These are phyloP conservation scores for Excoecaria cochinchinensis DNA, from an alignment of 345 rosid species.

Conservation along the genomic window DNA sequence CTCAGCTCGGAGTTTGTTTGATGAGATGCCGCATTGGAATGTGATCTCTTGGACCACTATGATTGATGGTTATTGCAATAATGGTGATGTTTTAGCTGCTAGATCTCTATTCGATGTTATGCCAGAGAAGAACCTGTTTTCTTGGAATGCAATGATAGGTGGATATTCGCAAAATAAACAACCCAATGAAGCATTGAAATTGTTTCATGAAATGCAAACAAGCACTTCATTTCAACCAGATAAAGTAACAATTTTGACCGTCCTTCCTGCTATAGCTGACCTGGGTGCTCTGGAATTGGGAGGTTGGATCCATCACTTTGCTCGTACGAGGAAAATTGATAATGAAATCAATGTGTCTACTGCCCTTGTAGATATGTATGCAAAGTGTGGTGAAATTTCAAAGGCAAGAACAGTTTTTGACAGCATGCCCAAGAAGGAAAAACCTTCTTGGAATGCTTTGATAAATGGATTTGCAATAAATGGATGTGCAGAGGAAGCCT, in stretches of 20 bases:
- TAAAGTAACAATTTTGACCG: conserved; percentile 57
- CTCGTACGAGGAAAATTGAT: conserved; percentile 49
- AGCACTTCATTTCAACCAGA: conserved; percentile 55
- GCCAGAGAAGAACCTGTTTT: conserved; percentile 61
- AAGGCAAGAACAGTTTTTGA: conserved; percentile 50
- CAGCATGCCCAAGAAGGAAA: conserved; percentile 43
- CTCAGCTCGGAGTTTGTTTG: conserved; percentile 54
- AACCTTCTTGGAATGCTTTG: conserved; percentile 76
- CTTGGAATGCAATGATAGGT: conserved; percentile 82
- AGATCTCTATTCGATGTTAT: conserved; percentile 56
- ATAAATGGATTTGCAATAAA: conserved; percentile 68
- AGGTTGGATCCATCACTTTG: conserved; percentile 56
- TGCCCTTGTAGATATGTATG: conserved; percentile 78
- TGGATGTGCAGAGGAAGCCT: conserved; percentile 62
- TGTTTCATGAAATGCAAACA: conserved; percentile 64
- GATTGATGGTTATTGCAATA: conserved; percentile 63
- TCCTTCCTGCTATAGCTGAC: conserved; percentile 77
- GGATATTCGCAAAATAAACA: conserved; percentile 69
- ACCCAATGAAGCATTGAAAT: conserved; percentile 59
- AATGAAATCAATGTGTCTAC: conserved; percentile 51
- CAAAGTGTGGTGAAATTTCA: conserved; percentile 68
- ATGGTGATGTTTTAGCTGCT: conserved; percentile 53
- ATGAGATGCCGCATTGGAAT: conserved; percentile 50
- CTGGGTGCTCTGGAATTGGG: conserved; percentile 70
- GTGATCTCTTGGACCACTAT: conserved; percentile 76